Conservation (phyloP, 306 rosid genomes). For the Dryas octopetala region DNA sequence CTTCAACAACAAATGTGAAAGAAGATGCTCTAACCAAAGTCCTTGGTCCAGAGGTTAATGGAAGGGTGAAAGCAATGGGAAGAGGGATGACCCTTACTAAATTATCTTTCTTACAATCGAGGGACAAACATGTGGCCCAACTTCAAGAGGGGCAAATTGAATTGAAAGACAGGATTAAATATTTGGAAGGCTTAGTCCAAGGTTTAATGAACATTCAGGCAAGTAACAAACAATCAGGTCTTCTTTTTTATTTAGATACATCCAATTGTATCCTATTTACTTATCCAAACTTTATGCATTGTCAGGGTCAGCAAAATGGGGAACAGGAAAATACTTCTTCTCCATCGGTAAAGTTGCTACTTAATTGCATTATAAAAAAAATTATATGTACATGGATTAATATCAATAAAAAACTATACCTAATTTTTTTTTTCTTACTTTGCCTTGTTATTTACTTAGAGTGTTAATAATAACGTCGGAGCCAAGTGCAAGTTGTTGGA, state of each 20-base stretch:
- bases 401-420: background rate
- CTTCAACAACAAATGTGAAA: background rate
- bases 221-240: no score
- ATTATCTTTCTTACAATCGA: background rate
- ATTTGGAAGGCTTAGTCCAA: no score
- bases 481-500: slow-evolving; percentile 7
- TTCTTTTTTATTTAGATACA: no score
- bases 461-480: background rate
- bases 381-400: background rate
- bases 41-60: background rate
- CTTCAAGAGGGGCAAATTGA: background rate
- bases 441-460: background rate
- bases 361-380: background rate
- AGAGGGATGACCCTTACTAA: background rate
- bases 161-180: background rate
- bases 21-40: background rate
- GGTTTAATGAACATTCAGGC: no score
- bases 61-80: background rate
- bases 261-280: no score
- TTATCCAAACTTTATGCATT: background rate
- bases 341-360: background rate
- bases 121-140: no score
- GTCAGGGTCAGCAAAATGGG: background rate
- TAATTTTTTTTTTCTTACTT: background rate
- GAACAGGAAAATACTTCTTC: background rate